Evolutionary conservation across 768 basidiomycete genomes (phyloP).

Genomic region (Collybia sp.): DNA sequence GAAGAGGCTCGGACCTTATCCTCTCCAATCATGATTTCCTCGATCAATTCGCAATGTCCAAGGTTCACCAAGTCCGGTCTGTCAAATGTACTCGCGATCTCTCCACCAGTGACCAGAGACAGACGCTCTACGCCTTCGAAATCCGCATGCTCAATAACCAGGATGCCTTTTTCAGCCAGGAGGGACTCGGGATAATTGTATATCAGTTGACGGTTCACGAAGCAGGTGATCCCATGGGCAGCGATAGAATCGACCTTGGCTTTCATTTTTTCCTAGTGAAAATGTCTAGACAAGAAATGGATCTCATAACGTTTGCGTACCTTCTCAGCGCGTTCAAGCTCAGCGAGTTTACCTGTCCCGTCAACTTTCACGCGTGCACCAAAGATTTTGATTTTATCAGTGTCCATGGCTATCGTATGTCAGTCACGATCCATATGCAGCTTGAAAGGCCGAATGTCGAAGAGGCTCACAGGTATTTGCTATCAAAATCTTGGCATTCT

Average conservation of each 20-base stretch:
- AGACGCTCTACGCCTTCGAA: constrained; percentile 98
- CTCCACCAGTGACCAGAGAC: constrained; percentile 95
- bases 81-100: constrained; percentile 95
- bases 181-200: constrained; percentile 99
- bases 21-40: constrained; percentile 99
- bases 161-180: constrained; percentile 90
- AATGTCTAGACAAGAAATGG: background rate
- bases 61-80: constrained; percentile 89
- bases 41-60: constrained; percentile 90
- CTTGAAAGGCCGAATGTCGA: no score
- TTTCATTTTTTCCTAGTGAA: constrained; percentile 94
- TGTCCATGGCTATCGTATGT: constrained; percentile 82
- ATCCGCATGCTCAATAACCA: constrained; percentile 97
- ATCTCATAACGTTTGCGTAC: constrained; percentile 32
- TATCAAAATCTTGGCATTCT: constrained; percentile 94
- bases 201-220: constrained; percentile 97
- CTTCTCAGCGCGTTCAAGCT: constrained; percentile 93
- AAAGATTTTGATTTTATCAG: constrained; percentile 99
- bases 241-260: constrained; percentile 95
- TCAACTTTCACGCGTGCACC: constrained; percentile 96
- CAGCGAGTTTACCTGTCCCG: constrained; percentile 93
- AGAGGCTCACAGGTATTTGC: constrained; percentile 87
- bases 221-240: constrained; percentile 91
- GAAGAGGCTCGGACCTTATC: constrained; percentile 67
- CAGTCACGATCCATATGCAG: background rate